Evolutionary conservation across 768 basidiomycete genomes (phyloP).

Genomic region (Kwoniella newhampshirensis): DNA sequence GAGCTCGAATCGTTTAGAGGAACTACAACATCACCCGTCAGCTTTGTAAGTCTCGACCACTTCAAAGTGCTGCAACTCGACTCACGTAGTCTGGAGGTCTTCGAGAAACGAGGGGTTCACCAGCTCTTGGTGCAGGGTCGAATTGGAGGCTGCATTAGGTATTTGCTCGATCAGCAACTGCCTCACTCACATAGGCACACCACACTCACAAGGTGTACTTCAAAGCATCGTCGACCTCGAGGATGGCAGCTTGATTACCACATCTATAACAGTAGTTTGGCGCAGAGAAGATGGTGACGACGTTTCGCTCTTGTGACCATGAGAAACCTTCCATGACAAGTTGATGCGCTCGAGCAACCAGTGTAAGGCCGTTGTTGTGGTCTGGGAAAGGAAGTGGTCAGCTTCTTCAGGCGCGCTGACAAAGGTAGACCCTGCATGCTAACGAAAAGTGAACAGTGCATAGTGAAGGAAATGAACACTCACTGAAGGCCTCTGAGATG

Average conservation of each 20-base stretch:
- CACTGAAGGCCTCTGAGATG: conserved; percentile 92
- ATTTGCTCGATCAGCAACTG: conserved; percentile 11
- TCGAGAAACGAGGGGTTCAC: conserved; percentile 89
- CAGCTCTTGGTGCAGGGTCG: conserved; percentile 97
- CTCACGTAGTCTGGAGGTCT: conserved; percentile 53
- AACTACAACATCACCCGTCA: neutral
- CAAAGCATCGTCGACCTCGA: conserved; percentile 83
- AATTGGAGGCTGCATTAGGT: conserved; percentile 82
- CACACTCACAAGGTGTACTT: conserved; percentile 57
- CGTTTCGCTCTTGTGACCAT: conserved; percentile 98
- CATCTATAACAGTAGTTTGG: conserved; percentile 99
- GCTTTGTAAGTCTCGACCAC: neutral
- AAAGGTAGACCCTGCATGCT: too few relatives aligned
- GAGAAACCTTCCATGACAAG: conserved; percentile 63
- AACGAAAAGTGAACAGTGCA: too few relatives aligned
- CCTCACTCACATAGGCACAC: neutral
- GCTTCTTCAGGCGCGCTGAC: neutral
- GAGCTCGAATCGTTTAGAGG: conserved; percentile 2
- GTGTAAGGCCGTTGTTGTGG: conserved; percentile 95
- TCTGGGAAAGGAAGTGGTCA: conserved; percentile 51
- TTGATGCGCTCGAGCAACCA: conserved; percentile 95
- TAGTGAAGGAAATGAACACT: conserved; percentile 16
- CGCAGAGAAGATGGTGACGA: conserved; percentile 98
- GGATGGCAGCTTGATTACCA: conserved; percentile 98
- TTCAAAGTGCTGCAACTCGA: conserved; percentile 11